phyloP scores from a whole-genome alignment of 306 rosid species.

The Arachis stenosperma region DNA sequence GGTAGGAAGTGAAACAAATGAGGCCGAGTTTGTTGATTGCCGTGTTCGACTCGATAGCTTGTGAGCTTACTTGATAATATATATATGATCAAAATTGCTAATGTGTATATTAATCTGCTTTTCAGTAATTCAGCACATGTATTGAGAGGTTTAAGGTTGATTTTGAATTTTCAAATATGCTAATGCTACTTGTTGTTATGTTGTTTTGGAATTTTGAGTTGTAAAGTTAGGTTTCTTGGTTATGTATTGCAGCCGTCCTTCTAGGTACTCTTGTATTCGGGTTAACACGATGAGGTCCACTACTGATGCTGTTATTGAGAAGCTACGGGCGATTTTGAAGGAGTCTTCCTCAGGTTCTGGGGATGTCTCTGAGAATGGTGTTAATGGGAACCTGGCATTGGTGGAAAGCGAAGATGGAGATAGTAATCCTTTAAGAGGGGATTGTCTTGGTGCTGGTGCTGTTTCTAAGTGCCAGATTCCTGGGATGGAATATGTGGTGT shows the following conservation, averaged over 20 bases:
- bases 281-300: constrained; percentile 75
- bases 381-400: neutral
- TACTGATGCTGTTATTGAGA: constrained; percentile 58
- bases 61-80: no score
- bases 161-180: neutral
- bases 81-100: no score
- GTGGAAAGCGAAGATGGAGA: constrained; percentile 19
- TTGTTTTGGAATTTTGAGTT: neutral
- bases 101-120: neutral
- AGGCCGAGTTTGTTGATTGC: no score
- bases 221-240: neutral
- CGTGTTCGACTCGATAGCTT: no score
- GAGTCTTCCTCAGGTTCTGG: constrained; percentile 15
- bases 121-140: neutral
- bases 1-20: no score
- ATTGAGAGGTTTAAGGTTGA: neutral
- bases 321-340: constrained; percentile 49
- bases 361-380: neutral
- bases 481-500: constrained; percentile 78
- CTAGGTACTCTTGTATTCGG: constrained; percentile 90
- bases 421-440: constrained; percentile 41
- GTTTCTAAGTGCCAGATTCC: constrained; percentile 70
- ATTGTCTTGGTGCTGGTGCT: constrained; percentile 19
- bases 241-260: constrained; percentile 60
- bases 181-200: neutral